Conservation (phyloP, 148 eudicot species). For the Amaranthus palmeri region DNA sequence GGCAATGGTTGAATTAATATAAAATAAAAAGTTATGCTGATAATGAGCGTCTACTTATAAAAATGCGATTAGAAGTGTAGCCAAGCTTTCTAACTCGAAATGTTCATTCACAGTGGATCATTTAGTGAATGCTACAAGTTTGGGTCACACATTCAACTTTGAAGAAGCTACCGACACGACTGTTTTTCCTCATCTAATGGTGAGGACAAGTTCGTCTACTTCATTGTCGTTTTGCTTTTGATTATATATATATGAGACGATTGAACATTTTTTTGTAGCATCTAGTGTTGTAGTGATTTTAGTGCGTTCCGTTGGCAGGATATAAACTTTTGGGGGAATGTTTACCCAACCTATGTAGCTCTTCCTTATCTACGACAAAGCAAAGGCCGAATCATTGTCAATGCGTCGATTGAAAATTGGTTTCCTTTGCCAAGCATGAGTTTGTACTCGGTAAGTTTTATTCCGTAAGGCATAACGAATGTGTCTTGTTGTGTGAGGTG, state of each 20-base stretch:
- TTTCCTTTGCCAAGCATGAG: constrained; percentile 93
- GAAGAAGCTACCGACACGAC: constrained; percentile 80
- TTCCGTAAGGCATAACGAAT: too few relatives aligned
- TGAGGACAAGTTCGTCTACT: constrained; percentile 9
- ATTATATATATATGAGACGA: background rate
- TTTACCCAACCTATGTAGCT: constrained; percentile 81
- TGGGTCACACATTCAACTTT: constrained; percentile 79
- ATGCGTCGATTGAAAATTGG: constrained; percentile 93
- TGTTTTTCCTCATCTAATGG: constrained; percentile 78
- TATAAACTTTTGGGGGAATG: constrained; percentile 96
- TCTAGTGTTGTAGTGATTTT: too few relatives aligned
- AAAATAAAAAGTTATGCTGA: too few relatives aligned
- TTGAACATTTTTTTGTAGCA: background rate
- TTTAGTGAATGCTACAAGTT: constrained; percentile 81
- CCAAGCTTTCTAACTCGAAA: background rate
- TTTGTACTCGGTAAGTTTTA: constrained; percentile 70
- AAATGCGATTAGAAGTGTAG: too few relatives aligned
- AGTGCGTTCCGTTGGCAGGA: constrained; percentile 33
- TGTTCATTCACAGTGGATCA: constrained; percentile 66
- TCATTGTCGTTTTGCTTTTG: background rate
- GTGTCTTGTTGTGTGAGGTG: too few relatives aligned
- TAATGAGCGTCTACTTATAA: too few relatives aligned
- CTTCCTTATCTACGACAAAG: constrained; percentile 66
- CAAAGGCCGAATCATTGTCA: constrained; percentile 68
- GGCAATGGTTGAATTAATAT: too few relatives aligned